Base-by-base conservation (phyloP, 2,329 filamentous ascomycete species). In the Xylariaceae sp. region DNA sequence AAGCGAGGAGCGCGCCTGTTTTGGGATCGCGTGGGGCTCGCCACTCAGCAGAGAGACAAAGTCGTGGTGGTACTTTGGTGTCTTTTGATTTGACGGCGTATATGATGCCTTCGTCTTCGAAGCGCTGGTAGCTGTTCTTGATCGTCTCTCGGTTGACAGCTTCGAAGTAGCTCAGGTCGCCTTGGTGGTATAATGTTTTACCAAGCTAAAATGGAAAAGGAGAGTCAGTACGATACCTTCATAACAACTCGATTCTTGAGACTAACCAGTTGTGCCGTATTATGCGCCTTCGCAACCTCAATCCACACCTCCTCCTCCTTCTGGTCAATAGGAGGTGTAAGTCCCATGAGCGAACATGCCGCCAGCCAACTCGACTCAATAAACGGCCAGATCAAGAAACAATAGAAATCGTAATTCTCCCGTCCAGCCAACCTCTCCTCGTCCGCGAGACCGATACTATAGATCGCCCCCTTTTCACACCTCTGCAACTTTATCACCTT, bases 351-450 rank as follows among this genome's bases (percentile, higher is more conserved):
- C 0, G 89, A 91, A 0, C 97, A 88, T 0, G 92, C 89, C 9
- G 91, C 92, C 1, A 99, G 82, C 94, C 94, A 99, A 55, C 84
- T 88, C 0, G 92, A 89, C 74, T 99, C 94, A 65, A 97, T 92
- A 67, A 99, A 99, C 0, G 94, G 94, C 94, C 94, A 99, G 64
- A 99, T 91, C 17, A 99, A 77, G 80, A 97, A 99, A 76, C 93
- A 97, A 76, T 97, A 97, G 74, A 99, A 99, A 71, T 99, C 94
- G 69, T 89, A 99, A 69, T 97, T 97, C 74, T 99, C 94, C 44
- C 93, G 81, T 1, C 94, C 94, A 5, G 83, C 86, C 35, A 82
- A 80, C 15, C 92, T 82, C 73, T 99, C 94, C 2, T 82, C 76
- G 4, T 89, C 84, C 15, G 89, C 88, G 6, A 99, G 79, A 3